Evolutionary conservation across 768 basidiomycete species (phyloP), one percentile per base, ranked within the genome.

Genomic region (Kwoniella dejecticola): DNA sequence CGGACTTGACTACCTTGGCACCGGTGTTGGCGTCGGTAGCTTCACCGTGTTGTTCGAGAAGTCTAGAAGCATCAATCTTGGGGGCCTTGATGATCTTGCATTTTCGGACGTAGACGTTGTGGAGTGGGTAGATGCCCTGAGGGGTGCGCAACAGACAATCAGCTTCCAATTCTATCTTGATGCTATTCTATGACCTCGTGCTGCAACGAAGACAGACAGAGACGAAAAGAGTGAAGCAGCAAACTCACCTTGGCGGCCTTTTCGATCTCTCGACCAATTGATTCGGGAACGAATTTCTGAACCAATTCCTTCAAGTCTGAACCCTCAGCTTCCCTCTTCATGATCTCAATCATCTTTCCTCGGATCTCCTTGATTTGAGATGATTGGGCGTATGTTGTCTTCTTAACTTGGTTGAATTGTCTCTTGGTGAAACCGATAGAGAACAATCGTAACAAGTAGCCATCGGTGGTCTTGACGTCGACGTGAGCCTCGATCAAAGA

Each of bases 361-460:
- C 96, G 85, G 80, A 99, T 98, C 84, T 96, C 95, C 69, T 91
- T 87, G 72, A 98, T 87, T 82, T 99, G 96, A 75, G 87, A 83
- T 24, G 92, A 84, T 82, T 98, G 90, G 46, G 96, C 96, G 80
- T 99, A 99, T 31, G 96, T 98, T 58, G 96, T 99, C 85, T 98
- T 98, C 82, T 88, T 90, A 74, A 99, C 96, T 82, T 99, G 96
- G 74, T 88, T 84, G 75, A 88, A 91, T 69, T 94, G 88, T 69
- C 92, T 90, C 84, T 95, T 96, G 75, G 96, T 98, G 87, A 98
- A 99, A 70, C 89, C 96, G 75, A 99, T 98, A 68, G 92, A 88
- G 82, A 99, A 99, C 69, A 99, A 90, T 65, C 96, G 92, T 81
- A 99, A 85, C 79, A 98, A 90, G 86, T 99, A 99, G 49, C 96